Evolutionary conservation across 805 yeast genomes (phyloP), one percentile per base, ranked within the genome.

Genomic region (Pichia exigua): DNA sequence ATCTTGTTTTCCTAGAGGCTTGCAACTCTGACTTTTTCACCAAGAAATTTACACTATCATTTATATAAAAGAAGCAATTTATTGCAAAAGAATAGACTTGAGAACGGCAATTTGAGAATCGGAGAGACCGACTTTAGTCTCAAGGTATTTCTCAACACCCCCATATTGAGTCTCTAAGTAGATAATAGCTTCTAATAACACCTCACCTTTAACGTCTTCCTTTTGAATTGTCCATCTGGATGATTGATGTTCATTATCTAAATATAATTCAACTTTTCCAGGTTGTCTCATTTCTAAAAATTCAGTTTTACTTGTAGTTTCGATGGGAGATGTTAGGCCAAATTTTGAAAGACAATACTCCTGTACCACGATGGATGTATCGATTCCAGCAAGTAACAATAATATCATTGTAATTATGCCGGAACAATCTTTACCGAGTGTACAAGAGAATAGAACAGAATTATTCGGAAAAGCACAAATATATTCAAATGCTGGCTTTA

Each of bases 351-450:
- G 68, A 62, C 85, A 94, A 61, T 87, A 89, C 61, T 88, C 96
- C 56, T 81, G 76, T 1, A 88, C 81, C 40, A 87, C 73, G 1
- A 81, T 78, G 56, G 79, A 78, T 13, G 74, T 72, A 54, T 84
- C 88, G 4, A 87, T 87, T 0, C 87, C 91, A 6, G 78, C 68
- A 10, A 86, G 63, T 20, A 80, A 67, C 44, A 87, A 70, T 6
- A 87, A 70, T 54, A 88, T 64, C 81, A 88, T 85, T 2, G 83
- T 77, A 56, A 85, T 63, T 15, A 87, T 73, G 0, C 95, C 96
- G 0, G 96, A 87, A 44, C 95, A 75, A 63, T 88, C 96, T 64
- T 87, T 88, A 2, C 96, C 96, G 1, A 92, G 92, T 4, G 91
- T 79, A 67, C 95, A 88, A 62, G 87, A 92, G 65, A 82, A 79